Evolutionary conservation across 306 rosid species (phyloP), one percentile per base, ranked within the genome.

Genomic region (Purshia tridentata): DNA sequence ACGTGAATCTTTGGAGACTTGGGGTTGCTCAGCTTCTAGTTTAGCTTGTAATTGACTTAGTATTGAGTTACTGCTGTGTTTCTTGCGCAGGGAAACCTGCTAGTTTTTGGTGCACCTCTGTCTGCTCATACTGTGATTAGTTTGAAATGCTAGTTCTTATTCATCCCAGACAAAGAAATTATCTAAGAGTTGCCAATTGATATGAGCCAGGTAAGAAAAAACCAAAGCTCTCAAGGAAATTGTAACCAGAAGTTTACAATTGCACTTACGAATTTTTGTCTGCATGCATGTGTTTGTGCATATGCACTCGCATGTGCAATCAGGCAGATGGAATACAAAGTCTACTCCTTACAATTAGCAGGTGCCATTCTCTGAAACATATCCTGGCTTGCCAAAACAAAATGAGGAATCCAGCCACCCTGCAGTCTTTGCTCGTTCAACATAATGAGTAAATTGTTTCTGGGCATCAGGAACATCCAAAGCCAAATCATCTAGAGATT

Each of bases 391-490:
- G 78, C 50, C 54, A 68, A 48, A 76, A 78, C 64, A 66, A 69
- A 78, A 87, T 67, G 91, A 83, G 58, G 59, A 77, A 55, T 87
- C 95, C 85, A 89, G 80, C 95, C 95, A 89, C 51, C 89, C 91
- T 63, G 80, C 65, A 20, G 47, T 23, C 78, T 87, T 85, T 53
- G 91, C 91, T 77, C n/a, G 56, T 20, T 80, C 87, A 59, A 85
- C 80, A 47, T 89, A 87, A 46, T 12, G 6, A 10, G 62, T 75
- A 39, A 85, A 87, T 58, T 89, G 91, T 11, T 78, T 80, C 39
- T 81, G 82, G 67, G 83, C 95, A 85, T 89, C 87, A 45, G 91
- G 95, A 46, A 89, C 95, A 85, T 89, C 95, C 80, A 89, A 74
- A 74, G 91, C 87, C 74, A 87, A 81, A 74, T 89, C 95, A 77